phyloP scores from a whole-genome alignment of 768 basidiomycete species.

The Russula virescens region DNA sequence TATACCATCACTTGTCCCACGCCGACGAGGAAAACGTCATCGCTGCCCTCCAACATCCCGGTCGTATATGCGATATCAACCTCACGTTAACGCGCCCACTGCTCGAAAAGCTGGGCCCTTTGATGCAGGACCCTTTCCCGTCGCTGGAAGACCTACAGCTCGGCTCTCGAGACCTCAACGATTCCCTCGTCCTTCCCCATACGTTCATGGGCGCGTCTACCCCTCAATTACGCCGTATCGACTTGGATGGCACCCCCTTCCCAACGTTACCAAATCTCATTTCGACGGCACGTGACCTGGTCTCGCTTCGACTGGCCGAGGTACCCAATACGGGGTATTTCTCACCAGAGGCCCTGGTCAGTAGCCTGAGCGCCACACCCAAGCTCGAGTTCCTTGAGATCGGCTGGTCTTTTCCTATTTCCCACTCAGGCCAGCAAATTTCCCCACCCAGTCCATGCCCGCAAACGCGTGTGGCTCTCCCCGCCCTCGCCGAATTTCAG shows the following conservation, averaged over 20 bases:
- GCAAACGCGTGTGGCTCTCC: not conserved
- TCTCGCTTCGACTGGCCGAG: constrained; percentile 9
- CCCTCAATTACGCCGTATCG: constrained; percentile 5
- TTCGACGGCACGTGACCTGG: constrained; percentile 3
- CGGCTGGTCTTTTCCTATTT: not conserved
- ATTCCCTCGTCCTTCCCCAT: constrained; percentile 7
- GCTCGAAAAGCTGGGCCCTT: not conserved
- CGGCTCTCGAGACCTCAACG: constrained; percentile 2
- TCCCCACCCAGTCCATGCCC: not conserved
- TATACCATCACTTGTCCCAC: not conserved
- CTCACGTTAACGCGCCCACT: constrained; percentile 10
- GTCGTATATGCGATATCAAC: constrained; percentile 20
- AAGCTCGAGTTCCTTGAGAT: constrained; percentile 4
- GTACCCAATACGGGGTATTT: constrained; percentile 12
- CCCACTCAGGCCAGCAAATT: not conserved
- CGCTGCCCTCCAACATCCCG: not conserved
- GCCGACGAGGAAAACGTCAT: constrained; percentile 13
- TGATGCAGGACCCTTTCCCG: constrained; percentile 4
- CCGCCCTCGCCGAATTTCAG: constrained; percentile 3
- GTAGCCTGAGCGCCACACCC: not conserved
- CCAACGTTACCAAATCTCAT: constrained; percentile 12
- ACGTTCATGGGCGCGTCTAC: constrained; percentile 4
- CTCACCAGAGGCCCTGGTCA: constrained; percentile 9
- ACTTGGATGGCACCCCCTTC: constrained; percentile 7
- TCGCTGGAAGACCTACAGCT: constrained; percentile 2